Conservation (phyloP, 768 basidiomycete species). For the Boletus reticuloceps region DNA sequence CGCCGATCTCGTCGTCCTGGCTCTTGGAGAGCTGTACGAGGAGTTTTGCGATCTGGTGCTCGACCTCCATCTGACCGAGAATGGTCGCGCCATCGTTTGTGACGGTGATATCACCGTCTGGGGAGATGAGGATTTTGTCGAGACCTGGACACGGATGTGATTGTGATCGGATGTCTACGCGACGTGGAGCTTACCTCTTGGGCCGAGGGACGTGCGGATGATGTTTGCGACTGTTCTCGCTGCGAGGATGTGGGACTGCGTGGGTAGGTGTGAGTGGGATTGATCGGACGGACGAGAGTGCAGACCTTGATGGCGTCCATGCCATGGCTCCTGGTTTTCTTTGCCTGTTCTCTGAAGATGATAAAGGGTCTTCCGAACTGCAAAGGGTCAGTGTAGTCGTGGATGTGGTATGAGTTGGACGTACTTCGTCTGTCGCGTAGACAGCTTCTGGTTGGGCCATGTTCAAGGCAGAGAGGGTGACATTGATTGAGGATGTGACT, state of each 20-base stretch:
- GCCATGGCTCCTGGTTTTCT: constrained; percentile 89
- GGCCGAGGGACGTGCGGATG: constrained; percentile 91
- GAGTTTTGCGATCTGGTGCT: constrained; percentile 98
- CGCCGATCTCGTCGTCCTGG: constrained; percentile 99
- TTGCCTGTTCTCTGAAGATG: constrained; percentile 91
- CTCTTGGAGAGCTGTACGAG: constrained; percentile 95
- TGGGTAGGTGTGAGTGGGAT: constrained; percentile 7
- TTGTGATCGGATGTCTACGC: constrained; percentile 7
- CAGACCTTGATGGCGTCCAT: constrained; percentile 91
- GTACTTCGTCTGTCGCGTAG: constrained; percentile 85
- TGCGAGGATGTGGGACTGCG: constrained; percentile 90
- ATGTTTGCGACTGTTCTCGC: constrained; percentile 94
- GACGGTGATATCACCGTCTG: constrained; percentile 98
- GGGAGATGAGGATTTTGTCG: constrained; percentile 91
- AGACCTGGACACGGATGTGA: constrained; percentile 55
- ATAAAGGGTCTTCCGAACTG: constrained; percentile 97
- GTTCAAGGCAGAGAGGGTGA: constrained; percentile 18
- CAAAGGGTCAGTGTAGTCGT: neutral
- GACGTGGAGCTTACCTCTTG: constrained; percentile 62
- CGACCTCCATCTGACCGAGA: constrained; percentile 97
- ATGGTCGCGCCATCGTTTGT: constrained; percentile 99
- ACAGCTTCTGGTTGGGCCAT: constrained; percentile 60
- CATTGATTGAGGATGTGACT: constrained; percentile 25
- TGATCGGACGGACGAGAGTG: neutral
- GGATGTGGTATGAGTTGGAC: neutral